A percentile compares a stretch with the other conserved stretches of the same genome.
phyloP scores from a whole-genome alignment of 2,329 filamentous ascomycete genomes.

The Thelonectria rubi region DNA sequence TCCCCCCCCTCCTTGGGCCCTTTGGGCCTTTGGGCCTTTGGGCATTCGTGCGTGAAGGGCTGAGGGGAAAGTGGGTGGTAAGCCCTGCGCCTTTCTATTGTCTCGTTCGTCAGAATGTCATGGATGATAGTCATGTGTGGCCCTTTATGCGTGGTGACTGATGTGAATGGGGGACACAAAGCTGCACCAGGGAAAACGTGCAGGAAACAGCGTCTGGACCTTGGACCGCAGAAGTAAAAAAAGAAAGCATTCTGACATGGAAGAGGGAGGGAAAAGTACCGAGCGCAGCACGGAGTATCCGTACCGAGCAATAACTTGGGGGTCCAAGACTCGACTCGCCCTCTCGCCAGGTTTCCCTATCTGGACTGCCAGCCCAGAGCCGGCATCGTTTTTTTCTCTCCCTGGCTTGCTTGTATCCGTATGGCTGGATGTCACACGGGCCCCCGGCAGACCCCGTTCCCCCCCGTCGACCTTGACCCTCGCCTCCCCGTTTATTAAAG shows the following conservation, averaged over 20 bases:
- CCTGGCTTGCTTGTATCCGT: constrained; percentile 6
- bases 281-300: not conserved
- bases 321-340: not conserved
- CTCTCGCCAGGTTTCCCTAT: constrained; percentile 5
- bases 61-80: constrained; percentile 11
- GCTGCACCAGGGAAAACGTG: constrained; percentile 11
- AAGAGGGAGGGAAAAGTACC: not conserved
- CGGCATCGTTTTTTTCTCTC: constrained; percentile 3
- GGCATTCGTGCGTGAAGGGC: constrained; percentile 1
- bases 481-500: constrained; percentile 16
- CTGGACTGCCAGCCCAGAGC: not conserved
- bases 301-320: too few species aligned
- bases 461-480: not conserved
- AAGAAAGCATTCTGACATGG: not conserved
- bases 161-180: constrained; percentile 14
- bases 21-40: not conserved
- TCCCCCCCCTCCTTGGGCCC: too few species aligned
- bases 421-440: constrained; percentile 31
- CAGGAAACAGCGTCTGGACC: not conserved
- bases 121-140: constrained; percentile 4
- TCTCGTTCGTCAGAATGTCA: constrained; percentile 1
- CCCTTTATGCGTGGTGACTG: constrained; percentile 8
- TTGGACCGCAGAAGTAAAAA: not conserved
- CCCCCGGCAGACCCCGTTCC: constrained; percentile 17
- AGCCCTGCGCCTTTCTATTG: constrained; percentile 8